Percentiles rank a stretch among this genome's conserved stretches.
phyloP scores from a whole-genome alignment of 345 rosid genomes.

The Citrus mangshanensis region DNA sequence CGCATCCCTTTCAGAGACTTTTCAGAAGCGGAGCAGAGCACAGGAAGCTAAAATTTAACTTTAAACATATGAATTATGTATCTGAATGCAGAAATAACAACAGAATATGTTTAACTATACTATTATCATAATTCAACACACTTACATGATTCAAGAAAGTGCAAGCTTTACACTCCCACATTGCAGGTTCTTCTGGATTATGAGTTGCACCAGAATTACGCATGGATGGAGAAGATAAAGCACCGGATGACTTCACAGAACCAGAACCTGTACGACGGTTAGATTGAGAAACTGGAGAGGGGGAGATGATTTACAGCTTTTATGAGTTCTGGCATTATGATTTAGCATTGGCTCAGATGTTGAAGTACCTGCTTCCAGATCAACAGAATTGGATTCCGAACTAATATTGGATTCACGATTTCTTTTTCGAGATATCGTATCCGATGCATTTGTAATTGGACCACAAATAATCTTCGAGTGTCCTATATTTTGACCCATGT shows the following conservation, averaged over 20 bases:
- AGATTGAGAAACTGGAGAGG: conserved; percentile 16
- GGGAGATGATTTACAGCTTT: conserved; percentile 33
- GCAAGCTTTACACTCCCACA: conserved; percentile 79
- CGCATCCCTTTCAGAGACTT: not conserved
- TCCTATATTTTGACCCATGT: conserved; percentile 20
- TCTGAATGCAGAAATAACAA: not conserved
- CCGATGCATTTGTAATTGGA: conserved; percentile 10
- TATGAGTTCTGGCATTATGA: conserved; percentile 23
- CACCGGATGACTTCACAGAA: conserved; percentile 17
- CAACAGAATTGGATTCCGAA: conserved; percentile 29
- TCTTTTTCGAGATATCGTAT: conserved; percentile 44
- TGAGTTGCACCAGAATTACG: conserved; percentile 22
- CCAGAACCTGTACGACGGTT: conserved; percentile 2
- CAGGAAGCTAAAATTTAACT: not conserved
- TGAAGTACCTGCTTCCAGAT: conserved; percentile 28
- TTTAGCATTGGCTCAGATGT: conserved; percentile 11
- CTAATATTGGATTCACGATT: conserved; percentile 25
- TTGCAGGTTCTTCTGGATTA: conserved; percentile 28
- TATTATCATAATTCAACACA: not conserved
- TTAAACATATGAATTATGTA: not conserved
- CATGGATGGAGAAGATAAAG: conserved; percentile 19
- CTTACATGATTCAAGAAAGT: conserved; percentile 83
- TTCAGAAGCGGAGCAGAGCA: not conserved
- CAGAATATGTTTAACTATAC: not conserved
- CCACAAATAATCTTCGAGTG: conserved; percentile 17